Evolutionary conservation across 768 basidiomycete species (phyloP), one percentile per base, ranked within the genome.

Genomic region (Podaxis rugospora): DNA sequence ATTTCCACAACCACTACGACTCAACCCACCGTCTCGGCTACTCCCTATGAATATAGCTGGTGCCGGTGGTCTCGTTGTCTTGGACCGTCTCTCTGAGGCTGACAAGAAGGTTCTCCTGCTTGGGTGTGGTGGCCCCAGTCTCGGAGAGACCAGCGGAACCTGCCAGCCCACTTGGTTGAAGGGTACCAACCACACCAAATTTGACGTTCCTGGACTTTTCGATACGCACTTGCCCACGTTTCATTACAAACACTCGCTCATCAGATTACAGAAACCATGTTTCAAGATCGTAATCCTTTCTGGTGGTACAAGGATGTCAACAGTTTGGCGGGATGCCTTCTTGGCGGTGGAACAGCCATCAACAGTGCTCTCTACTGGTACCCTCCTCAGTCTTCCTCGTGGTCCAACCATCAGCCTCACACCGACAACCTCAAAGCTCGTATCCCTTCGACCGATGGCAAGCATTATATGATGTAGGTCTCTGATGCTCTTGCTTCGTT

Each of bases 271-370:
- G 84, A 88, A 71, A 80, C 83, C 44, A 81, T 86, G 82, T 88
- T 88, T 72, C 76, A 79, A 13, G 83, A 85, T 57, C 67, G 73
- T 39, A 78, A 83, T 64, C 73, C 77, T 1, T 87, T 76, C 71
- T 87, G 81, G 80, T 88, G 83, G 83, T 88, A 85, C 72, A 85
- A 83, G 71, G 86, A 87, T 69, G 72, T 85, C 62, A 84, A 76
- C 32, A 79, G 81, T 23, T 88, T 86, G 68, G 86, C 85, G 21
- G 86, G 84, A 37, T 88, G 86, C 68, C 67, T 87, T 28, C 67
- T 87, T 21, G 86, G 86, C 59, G 86, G 86, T 23, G 86, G 85
- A 37, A 83, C 82, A 5, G 77, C 85, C 1, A 76, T 88, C 66
- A 87, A 88, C 69, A 85, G 84, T 71, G 84, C 80, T 66, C 65